Evolutionary conservation across 768 basidiomycete species (phyloP).

Genomic region (Chiua virens): DNA sequence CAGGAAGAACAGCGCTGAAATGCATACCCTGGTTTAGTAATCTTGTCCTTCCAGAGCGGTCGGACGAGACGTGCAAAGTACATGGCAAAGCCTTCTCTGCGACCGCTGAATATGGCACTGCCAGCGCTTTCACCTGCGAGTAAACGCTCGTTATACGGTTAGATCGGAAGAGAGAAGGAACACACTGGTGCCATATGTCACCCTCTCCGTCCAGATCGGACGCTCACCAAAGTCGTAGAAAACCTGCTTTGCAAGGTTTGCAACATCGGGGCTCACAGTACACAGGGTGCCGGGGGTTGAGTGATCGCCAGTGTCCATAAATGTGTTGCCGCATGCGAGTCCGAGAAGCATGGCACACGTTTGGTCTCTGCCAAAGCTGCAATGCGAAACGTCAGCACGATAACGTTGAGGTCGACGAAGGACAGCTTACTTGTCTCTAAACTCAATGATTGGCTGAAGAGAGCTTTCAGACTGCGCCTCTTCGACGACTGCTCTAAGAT

Average conservation of each 20-base stretch:
- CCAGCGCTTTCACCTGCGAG: conserved; percentile 63
- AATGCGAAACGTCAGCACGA: conserved; percentile 4
- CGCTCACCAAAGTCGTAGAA: conserved; percentile 86
- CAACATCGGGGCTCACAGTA: conserved; percentile 59
- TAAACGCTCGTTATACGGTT: background rate
- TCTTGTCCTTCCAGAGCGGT: conserved; percentile 83
- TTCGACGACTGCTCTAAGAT: conserved; percentile 79
- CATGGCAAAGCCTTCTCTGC: conserved; percentile 84
- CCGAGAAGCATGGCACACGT: conserved; percentile 90
- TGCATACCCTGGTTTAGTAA: conserved; percentile 64
- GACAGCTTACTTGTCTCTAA: conserved; percentile 67
- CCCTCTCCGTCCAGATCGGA: conserved; percentile 77
- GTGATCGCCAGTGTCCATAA: conserved; percentile 59
- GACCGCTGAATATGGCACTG: conserved; percentile 78
- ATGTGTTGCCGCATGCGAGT: conserved; percentile 82
- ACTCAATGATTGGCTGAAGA: conserved; percentile 77
- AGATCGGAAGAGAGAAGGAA: conserved; percentile 1
- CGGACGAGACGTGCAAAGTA: conserved; percentile 85
- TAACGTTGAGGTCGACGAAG: background rate
- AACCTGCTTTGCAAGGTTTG: conserved; percentile 74
- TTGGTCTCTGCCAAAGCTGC: conserved; percentile 88
- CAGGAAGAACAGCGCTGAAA: background rate
- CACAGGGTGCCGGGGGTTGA: conserved; percentile 45
- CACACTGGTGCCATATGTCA: conserved; percentile 74
- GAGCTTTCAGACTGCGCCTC: conserved; percentile 75